Base-by-base conservation (phyloP, 768 basidiomycete species). In the Lactarius quietus region DNA sequence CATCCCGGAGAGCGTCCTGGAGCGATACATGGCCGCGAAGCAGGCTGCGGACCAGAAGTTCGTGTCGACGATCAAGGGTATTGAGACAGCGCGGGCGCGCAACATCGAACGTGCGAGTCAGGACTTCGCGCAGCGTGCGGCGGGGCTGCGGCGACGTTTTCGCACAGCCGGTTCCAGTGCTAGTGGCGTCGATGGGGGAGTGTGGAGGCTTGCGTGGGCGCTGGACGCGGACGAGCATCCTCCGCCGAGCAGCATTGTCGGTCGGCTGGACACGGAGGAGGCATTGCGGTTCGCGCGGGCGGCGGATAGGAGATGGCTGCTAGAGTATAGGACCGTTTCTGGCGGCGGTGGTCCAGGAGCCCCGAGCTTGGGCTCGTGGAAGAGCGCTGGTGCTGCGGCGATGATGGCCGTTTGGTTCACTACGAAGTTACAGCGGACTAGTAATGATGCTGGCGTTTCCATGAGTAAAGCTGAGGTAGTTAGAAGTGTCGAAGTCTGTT, bases 211-310 rank as follows among this genome's bases (percentile, higher is more conserved):
- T 88, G 85, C 87, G n/a, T 97, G 90, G 93, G 92, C 88, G 10
- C 74, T 93, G 64, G 88, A 92, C 67, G 84, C 81, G 18, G 78
- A 83, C 55, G 95, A 97, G 76, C 79, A 81, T 35, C 95, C 95
- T 3, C 95, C 95, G 6, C 91, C 95, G 3, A 91, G 89, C 70
- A 94, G 93, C 60, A 92, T 97, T 69, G 90, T 91, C 28, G 86
- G 90, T 18, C 79, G 94, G 64, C 77, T 93, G 60, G 95, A 98
- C 71, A 95, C 93, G 6, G 79, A 81, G 48, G 92, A 93, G 76
- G 91, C 90, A 14, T 78, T 85, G 23, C 78, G 81, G 70, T 77
- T 92, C 51, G 89, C 89, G n/a, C 83, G 80, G 55, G 81, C 90
- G 39, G 90, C 90, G 6, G 36, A 6, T 12, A 12, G 1, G n/a